These are phyloP conservation scores for Laburnicola sp. DNA, from an alignment of 2,329 filamentous ascomycete species.

Conservation along the genomic window DNA sequence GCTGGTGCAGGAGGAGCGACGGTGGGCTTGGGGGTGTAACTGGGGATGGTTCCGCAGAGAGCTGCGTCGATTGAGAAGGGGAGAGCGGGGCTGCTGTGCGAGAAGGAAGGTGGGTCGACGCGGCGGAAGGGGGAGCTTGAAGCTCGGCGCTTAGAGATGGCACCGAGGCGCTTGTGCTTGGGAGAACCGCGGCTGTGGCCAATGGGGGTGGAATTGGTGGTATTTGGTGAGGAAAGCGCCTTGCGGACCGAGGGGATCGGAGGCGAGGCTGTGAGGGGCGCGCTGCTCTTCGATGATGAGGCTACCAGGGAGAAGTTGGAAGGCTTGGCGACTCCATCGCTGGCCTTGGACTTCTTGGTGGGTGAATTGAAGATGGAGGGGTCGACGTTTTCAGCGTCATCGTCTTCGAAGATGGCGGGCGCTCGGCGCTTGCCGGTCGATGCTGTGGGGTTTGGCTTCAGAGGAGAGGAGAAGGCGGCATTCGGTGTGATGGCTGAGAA, in stretches of 20 bases:
- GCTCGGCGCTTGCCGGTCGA: slow-evolving; percentile 52
- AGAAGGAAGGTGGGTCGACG: slow-evolving; percentile 69
- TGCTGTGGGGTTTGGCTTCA: slow-evolving; percentile 33
- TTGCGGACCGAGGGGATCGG: slow-evolving; percentile 39
- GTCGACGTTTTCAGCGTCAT: slow-evolving; percentile 63
- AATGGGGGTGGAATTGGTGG: slow-evolving; percentile 49
- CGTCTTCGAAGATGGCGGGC: slow-evolving; percentile 49
- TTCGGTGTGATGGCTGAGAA: slow-evolving; percentile 36
- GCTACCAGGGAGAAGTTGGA: slow-evolving; percentile 46
- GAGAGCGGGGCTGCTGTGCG: slow-evolving; percentile 49
- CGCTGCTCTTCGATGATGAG: slow-evolving; percentile 28
- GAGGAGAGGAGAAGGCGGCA: slow-evolving; percentile 32
- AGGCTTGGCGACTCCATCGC: slow-evolving; percentile 45
- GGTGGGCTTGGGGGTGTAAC: slow-evolving; percentile 56
- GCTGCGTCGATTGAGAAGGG: slow-evolving; percentile 87
- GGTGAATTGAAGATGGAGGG: slow-evolving; percentile 56
- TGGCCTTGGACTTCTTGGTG: slow-evolving; percentile 57
- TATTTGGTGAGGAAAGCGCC: slow-evolving; percentile 48
- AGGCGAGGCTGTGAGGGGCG: slow-evolving; percentile 33
- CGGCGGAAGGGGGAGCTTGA: slow-evolving; percentile 65
- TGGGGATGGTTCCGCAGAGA: slow-evolving; percentile 72
- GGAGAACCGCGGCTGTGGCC: slow-evolving; percentile 71
- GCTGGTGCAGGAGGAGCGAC: slow-evolving; percentile 35
- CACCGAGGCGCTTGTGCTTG: slow-evolving; percentile 68
- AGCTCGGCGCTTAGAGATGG: slow-evolving; percentile 69